Percentiles rank a stretch among this genome's conserved stretches.
Conservation (phyloP, 768 basidiomycete species). For the Boletus sensibilis region DNA sequence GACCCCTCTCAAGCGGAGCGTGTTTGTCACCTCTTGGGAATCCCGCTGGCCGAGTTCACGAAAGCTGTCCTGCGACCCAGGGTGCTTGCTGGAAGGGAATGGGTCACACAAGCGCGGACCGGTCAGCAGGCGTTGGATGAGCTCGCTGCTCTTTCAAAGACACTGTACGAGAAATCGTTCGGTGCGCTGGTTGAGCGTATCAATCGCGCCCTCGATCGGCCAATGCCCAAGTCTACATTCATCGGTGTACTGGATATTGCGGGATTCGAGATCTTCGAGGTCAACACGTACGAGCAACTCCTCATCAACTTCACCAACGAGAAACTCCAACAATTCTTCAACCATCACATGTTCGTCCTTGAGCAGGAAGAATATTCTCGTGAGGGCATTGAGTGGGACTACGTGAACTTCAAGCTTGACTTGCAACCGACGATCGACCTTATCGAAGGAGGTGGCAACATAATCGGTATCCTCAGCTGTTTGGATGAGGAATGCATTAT, state of each 20-base stretch:
- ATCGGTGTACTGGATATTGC: slow-evolving; percentile 99
- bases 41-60: slow-evolving; percentile 84
- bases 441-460: slow-evolving; percentile 72
- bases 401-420: slow-evolving; percentile 96
- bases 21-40: slow-evolving; percentile 87
- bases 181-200: slow-evolving; percentile 91
- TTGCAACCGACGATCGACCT: slow-evolving; percentile 98
- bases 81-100: slow-evolving; percentile 92
- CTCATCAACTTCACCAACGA: slow-evolving; percentile 99
- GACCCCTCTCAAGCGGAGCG: slow-evolving; percentile 84
- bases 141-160: slow-evolving; percentile 88
- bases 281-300: slow-evolving; percentile 95
- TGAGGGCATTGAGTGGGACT: slow-evolving; percentile 97
- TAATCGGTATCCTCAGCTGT: slow-evolving; percentile 88
- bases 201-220: slow-evolving; percentile 91
- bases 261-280: slow-evolving; percentile 95
- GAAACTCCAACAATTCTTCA: slow-evolving; percentile 96
- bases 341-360: slow-evolving; percentile 99
- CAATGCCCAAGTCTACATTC: slow-evolving; percentile 87
- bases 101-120: slow-evolving; percentile 93
- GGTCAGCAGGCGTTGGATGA: slow-evolving; percentile 92
- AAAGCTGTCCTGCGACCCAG: slow-evolving; percentile 86
- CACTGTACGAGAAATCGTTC: slow-evolving; percentile 96
- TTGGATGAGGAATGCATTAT: slow-evolving; percentile 99
- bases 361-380: slow-evolving; percentile 98